Evolutionary conservation across 1,139 yeast species (phyloP).

Genomic region (Suhomyces bolitotheri): DNA sequence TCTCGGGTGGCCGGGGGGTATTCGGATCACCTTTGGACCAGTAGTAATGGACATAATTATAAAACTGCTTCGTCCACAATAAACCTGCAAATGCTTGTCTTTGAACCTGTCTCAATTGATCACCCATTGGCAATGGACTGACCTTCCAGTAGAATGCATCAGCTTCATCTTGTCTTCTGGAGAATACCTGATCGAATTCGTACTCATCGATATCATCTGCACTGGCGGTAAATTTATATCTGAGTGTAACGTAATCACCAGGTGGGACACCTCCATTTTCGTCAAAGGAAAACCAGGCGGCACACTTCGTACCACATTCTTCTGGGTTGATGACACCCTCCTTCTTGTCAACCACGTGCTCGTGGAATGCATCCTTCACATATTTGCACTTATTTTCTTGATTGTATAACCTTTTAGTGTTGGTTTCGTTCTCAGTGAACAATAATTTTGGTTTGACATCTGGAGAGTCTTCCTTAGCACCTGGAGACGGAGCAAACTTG

Average conservation of each 20-base stretch:
- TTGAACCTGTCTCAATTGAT: constrained; percentile 80
- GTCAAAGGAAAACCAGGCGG: constrained; percentile 82
- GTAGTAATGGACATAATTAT: constrained; percentile 80
- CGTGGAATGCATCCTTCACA: constrained; percentile 92
- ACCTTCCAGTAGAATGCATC: constrained; percentile 93
- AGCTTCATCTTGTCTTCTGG: constrained; percentile 82
- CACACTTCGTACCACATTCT: constrained; percentile 68
- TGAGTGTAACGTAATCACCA: constrained; percentile 83
- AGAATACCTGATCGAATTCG: constrained; percentile 71
- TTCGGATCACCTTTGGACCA: constrained; percentile 91
- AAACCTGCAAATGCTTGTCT: constrained; percentile 95
- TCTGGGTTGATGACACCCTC: constrained; percentile 68
- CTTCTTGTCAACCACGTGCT: constrained; percentile 64
- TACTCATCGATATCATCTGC: constrained; percentile 69
- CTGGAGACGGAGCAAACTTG: constrained; percentile 89
- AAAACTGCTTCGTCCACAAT: constrained; percentile 93
- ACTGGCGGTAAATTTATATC: constrained; percentile 65
- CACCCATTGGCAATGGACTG: constrained; percentile 82
- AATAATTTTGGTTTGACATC: constrained; percentile 76
- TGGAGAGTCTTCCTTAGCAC: constrained; percentile 53
- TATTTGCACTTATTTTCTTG: constrained; percentile 58
- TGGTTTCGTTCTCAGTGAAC: constrained; percentile 90
- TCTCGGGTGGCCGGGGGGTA: constrained; percentile 73
- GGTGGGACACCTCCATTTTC: constrained; percentile 78
- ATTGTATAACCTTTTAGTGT: constrained; percentile 63